phyloP scores from a whole-genome alignment of 768 basidiomycete genomes.

The Lactifluus subvellereus region DNA sequence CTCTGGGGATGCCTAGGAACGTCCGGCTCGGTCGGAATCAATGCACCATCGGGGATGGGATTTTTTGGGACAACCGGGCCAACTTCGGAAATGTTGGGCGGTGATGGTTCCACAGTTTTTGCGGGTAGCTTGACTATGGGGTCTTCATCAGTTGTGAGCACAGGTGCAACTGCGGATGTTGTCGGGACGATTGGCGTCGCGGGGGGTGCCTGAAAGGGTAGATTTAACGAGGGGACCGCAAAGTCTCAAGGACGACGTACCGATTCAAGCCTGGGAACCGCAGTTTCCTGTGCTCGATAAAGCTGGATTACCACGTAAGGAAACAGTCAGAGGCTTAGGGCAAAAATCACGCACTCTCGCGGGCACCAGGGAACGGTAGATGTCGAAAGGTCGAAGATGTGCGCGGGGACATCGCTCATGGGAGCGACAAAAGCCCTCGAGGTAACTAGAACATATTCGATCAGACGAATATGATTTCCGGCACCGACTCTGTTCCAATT shows the following conservation, averaged over 20 bases:
- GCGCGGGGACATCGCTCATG: not conserved
- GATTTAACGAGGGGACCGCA: not conserved
- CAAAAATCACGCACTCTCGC: not conserved
- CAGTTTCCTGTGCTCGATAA: not conserved
- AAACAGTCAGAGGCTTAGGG: not conserved
- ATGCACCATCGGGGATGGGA: not conserved
- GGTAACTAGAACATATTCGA: not conserved
- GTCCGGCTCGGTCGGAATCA: too few relatives aligned
- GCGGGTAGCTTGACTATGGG: not conserved
- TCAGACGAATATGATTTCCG: not conserved
- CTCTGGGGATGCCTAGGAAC: not conserved
- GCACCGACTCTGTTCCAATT: not conserved
- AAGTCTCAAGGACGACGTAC: not conserved
- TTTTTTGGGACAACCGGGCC: not conserved
- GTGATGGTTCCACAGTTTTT: not conserved
- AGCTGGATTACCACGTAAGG: not conserved
- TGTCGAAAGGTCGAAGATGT: not conserved
- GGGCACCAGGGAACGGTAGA: not conserved
- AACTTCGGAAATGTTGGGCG: not conserved
- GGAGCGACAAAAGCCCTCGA: not conserved
- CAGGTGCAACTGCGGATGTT: not conserved
- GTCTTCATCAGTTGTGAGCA: not conserved
- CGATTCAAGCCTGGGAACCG: not conserved
- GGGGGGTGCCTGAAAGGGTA: not conserved
- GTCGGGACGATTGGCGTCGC: not conserved